Evolutionary conservation across 768 basidiomycete species (phyloP), one percentile per base, ranked within the genome.

Genomic region (Cyathus striatus): DNA sequence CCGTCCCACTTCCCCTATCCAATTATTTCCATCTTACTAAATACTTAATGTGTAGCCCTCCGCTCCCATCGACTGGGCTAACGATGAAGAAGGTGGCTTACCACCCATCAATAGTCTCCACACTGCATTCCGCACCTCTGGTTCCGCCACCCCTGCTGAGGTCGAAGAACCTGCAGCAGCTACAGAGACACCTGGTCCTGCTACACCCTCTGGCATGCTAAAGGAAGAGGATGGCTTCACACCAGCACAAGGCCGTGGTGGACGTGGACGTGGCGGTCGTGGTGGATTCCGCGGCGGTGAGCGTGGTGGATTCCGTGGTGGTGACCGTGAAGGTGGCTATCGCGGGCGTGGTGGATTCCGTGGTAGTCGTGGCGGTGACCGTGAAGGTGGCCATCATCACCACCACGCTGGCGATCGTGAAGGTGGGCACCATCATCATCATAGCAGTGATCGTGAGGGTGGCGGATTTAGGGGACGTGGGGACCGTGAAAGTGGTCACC

Each of bases 71-170:
- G 83, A 91, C 60, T 91, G 90, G 89, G 86, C 89, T 13, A 81
- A 79, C 32, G 86, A 89, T 43, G 85, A 88, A n/a, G 83, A 84
- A 48, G 77, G 71, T 14, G 86, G 76, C 4, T 75, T 91, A 13
- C 89, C 90, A n/a, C 70, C 86, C 1, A 83, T 92, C 40, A 80
- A 80, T 5, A 76, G 75, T 38, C 70, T 90, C 21, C 87, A 90
- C 44, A 83, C 84, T 35, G 79, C 77, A 49, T 89, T 90, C 54
- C 84, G 82, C 5, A 78, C 80, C 10, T 86, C 88, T 30, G 83
- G 81, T 5, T 75, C 81, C 22, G 77, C 71, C n/a, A 85, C 83
- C 0, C 84, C 87, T 20, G 72, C 69, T 36, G 72, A 66, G 51
- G 57, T 48, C 45, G 66, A 55, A 41, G 47, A 53, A 12, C 50